Base-by-base conservation (phyloP, 202 grass and related monocot genomes). In the Alloteropsis angusta region DNA sequence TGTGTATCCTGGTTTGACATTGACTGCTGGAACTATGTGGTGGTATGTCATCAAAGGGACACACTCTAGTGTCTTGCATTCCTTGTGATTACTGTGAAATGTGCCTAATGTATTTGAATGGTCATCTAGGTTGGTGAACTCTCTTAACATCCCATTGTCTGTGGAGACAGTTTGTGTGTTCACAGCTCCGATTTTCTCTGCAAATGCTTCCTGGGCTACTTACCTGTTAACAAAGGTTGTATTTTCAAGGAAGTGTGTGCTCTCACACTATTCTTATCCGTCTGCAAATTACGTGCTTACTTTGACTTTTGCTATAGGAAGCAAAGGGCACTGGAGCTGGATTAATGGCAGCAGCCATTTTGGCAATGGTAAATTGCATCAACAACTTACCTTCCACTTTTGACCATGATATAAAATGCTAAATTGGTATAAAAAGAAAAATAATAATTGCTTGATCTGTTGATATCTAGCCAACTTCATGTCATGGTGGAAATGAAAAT, bases 151-250 rank as follows among this genome's bases (percentile, higher is more conserved):
- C 66, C 96, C 92, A 57, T 63, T 99, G 47, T 99, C 92, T 3
- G 96, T 96, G 81, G 96, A 99, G 82, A 99, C 96, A 52, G 96
- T 99, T 22, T 99, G 96, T 76, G 96, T 99, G 65, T 99, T 99
- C 71, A 99, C 96, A 15, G 96, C 96, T 88, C 96, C 96, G 56
- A 87, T 99, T 84, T 99, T 99, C 81, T 98, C 95, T 5, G 92
- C 90, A 74, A 84, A 82, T 65, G 96, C 92, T 87, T 74, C 92
- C 4, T 99, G 96, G 96, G 92, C 96, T 73, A 93, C 96, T 55
- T 96, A 99, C 66, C 86, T 99, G 76, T 68, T 99, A 71, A 96
- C 96, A 68, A 99, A 96, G 92, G 92, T 94, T 83, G 7, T 3
- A 81, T 80, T 84, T 58, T 76, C 14, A 57, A 21, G 7, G 19